Evolutionary conservation across 176 grass and related monocot species (phyloP), one percentile per base, ranked within the genome.

Genomic region (Aegilops sharonensis): DNA sequence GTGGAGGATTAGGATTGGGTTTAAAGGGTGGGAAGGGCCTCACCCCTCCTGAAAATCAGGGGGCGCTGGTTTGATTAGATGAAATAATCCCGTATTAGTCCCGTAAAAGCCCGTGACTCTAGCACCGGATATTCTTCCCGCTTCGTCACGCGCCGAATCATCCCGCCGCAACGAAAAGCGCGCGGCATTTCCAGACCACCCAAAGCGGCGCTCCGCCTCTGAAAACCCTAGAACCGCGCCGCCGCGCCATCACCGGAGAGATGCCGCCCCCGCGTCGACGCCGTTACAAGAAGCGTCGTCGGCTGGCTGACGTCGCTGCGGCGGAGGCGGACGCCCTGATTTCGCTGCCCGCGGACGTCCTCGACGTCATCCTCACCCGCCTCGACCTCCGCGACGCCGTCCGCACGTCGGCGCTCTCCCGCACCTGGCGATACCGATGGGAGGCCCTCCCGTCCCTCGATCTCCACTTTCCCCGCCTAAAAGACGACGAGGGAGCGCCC

Each of bases 391-490:
- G 67, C 37, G 77, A 72, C 54, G 56, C 29, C 18, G 85, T 87
- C 20, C 85, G 66, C 18, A 86, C 77, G 3, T 86, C 65, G 18
- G 66, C 77, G 8, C 36, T 86, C 52, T 72, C 85, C 35, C 85
- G 85, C 65, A 11, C 43, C 30, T 85, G 83, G 83, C 73, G 78
- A 57, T 68, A 29, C 77, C 85, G 85, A 40, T 75, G 78, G 78
- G 57, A 64, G 57, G 63, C 77, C 21, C 10, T 81, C 85, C 57
- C 68, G 2, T 11, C 12, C 27, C 39, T 75, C 39, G 21, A 71
- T 57, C 21, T 82, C 57, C 52, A 34, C 69, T 50, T 65, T 27
- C 11, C 11, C 29, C 30, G 31, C 30, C 54, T 29, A 12, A 14
- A 29, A 30, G 25, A 29, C 24, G 27, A 30, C 11, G 27, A 14